Evolutionary conservation across 768 basidiomycete species (phyloP), one percentile per base, ranked within the genome.

Genomic region (Fistulinella prunicolor): DNA sequence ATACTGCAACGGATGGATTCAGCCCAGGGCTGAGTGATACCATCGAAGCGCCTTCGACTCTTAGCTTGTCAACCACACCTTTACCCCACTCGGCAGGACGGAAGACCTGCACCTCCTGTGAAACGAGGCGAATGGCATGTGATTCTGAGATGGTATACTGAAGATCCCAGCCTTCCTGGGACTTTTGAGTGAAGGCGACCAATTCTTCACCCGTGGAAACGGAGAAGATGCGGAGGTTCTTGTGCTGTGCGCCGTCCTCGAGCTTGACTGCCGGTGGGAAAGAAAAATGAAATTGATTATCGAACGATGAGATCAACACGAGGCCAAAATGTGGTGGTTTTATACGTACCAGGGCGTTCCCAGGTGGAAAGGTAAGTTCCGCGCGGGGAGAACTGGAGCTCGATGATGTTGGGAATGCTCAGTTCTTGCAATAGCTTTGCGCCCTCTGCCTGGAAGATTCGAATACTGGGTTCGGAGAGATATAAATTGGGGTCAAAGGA

Each of bases 311-410:
- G 47, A 35, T 54, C 9, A 45, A 60, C 64, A 64, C 53, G 66
- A 62, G 59, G 65, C 42, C 12, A 17, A 19, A 38, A 53, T n/a
- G 43, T 38, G 49, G 34, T 42, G 35, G 19, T 32, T 39, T 40
- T 38, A 41, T 44, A 66, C 76, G 43, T 60, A 84, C 83, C 74
- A 57, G 87, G 90, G 49, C 96, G 82, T 71, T 97, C 94, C 91
- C 94, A 98, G 39, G 91, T 94, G 44, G 92, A 94, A 36, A 99
- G 63, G 68, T 91, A 97, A 0, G 89, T 92, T 32, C 92, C 94
- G 51, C 88, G 81, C 9, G 96, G 94, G 6, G 95, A 98, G 70
- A 99, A 96, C 59, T 79, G 79, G 58, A 97, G 65, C 62, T 97
- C 96, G 44, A 93, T 65, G 53, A 88, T 78, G 59, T 85, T 88